phyloP scores from a whole-genome alignment of 352 stramenopile species.

The Phytophthora aleatoria region DNA sequence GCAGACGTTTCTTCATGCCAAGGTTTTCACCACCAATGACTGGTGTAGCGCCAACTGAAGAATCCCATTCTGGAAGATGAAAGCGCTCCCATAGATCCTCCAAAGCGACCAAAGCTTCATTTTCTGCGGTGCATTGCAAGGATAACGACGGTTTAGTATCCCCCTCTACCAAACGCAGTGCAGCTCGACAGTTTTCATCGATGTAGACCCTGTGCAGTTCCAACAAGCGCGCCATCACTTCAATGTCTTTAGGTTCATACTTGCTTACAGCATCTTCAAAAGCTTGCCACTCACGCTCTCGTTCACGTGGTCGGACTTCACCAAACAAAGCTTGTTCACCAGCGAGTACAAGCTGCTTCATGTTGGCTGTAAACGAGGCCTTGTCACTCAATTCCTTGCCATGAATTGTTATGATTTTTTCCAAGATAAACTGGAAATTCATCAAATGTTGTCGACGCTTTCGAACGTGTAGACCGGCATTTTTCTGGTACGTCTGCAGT shows the following conservation, averaged over 20 bases:
- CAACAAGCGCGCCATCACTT: constrained; percentile 24
- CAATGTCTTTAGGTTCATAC: constrained; percentile 24
- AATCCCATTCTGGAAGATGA: constrained; percentile 24
- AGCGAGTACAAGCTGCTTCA: constrained; percentile 7
- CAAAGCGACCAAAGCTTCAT: constrained; percentile 19
- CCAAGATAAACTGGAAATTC: constrained; percentile 10
- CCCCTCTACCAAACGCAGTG: constrained; percentile 6
- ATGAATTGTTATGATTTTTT: constrained; percentile 2
- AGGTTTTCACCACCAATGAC: constrained; percentile 29
- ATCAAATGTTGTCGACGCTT: constrained; percentile 21
- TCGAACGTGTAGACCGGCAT: constrained; percentile 10
- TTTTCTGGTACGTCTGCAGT: constrained; percentile 31
- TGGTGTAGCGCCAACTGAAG: not conserved
- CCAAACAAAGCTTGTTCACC: constrained; percentile 20
- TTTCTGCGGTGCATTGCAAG: constrained; percentile 11
- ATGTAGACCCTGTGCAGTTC: constrained; percentile 44
- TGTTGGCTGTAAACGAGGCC: not conserved
- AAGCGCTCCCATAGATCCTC: constrained; percentile 36
- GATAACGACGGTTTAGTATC: not conserved
- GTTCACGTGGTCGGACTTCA: constrained; percentile 19
- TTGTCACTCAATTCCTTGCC: not conserved
- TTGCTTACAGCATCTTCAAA: constrained; percentile 27
- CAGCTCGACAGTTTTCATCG: constrained; percentile 27
- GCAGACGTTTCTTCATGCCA: constrained; percentile 30
- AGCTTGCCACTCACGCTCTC: constrained; percentile 29